phyloP scores from a whole-genome alignment of 345 rosid species.

The Brassica nigra region DNA sequence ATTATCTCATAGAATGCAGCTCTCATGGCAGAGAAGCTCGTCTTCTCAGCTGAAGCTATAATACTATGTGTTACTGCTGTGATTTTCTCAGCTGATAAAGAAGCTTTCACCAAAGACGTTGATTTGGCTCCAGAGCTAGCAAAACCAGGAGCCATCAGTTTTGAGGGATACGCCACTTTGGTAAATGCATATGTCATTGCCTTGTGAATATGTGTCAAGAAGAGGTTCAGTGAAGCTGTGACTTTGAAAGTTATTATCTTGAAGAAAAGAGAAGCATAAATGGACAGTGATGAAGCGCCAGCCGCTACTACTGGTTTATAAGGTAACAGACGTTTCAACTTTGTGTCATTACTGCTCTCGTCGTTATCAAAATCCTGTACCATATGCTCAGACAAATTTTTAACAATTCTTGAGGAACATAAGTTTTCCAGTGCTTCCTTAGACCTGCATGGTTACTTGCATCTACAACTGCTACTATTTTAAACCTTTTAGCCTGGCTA shows the following conservation, averaged over 20 bases:
- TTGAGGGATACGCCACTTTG: conserved; percentile 67
- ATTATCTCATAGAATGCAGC: conserved; percentile 90
- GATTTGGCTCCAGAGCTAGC: conserved; percentile 66
- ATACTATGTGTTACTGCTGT: conserved; percentile 67
- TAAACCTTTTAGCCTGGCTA: no score
- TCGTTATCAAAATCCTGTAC: no score
- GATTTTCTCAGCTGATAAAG: conserved; percentile 84
- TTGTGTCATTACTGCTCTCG: no score
- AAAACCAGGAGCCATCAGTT: conserved; percentile 69
- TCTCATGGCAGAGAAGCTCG: conserved; percentile 94
- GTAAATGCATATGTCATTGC: conserved; percentile 56
- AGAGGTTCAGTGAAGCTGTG: conserved; percentile 61
- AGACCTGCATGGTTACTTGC: no score
- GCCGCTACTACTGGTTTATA: no score
- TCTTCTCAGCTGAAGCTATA: conserved; percentile 88
- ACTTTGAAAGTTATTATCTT: no score
- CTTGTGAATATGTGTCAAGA: conserved; percentile 72
- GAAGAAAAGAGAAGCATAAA: no score
- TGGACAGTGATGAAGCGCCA: conserved; percentile 4
- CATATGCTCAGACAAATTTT: no score
- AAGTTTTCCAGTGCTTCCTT: no score
- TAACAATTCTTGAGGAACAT: no score
- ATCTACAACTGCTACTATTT: no score
- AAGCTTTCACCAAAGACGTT: conserved; percentile 65
- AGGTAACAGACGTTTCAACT: no score